These are phyloP conservation scores for Buxus sempervirens DNA, from an alignment of 164 flowering plant genomes.

Conservation along the genomic window DNA sequence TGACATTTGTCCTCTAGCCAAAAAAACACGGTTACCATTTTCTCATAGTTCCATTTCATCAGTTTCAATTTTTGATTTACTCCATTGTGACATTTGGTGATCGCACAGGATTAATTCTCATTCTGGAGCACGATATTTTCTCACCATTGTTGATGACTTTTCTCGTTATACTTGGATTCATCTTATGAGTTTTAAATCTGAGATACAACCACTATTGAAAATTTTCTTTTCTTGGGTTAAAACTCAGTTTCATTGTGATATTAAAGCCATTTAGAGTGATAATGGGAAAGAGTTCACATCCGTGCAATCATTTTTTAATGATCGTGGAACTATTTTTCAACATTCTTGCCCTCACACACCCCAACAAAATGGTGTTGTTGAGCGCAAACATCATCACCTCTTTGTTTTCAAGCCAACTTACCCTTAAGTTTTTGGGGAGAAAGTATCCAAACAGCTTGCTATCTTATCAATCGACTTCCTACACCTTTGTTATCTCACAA, in stretches of 20 bases:
- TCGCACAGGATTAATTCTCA: background rate
- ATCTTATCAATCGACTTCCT: background rate
- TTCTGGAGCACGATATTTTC: background rate
- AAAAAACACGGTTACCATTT: background rate
- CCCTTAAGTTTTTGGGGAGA: background rate
- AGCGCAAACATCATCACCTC: slow-evolving; percentile 5
- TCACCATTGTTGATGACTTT: background rate
- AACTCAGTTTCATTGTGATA: background rate
- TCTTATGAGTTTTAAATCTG: background rate
- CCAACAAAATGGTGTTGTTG: slow-evolving; percentile 8
- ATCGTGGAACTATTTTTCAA: background rate
- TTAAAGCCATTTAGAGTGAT: background rate
- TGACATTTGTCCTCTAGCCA: background rate
- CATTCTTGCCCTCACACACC: slow-evolving; percentile 2
- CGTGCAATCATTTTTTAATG: background rate
- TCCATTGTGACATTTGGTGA: background rate
- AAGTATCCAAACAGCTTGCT: background rate
- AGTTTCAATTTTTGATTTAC: background rate
- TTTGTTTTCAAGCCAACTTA: slow-evolving; percentile 7
- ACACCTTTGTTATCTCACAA: background rate
- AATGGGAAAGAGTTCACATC: background rate
- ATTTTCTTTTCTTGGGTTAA: background rate
- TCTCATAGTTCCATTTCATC: background rate
- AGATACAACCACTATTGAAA: background rate
- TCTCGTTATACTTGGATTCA: background rate